Evolutionary conservation across 805 yeast genomes (phyloP), one percentile per base, ranked within the genome.

Genomic region (Candida adriatica): DNA sequence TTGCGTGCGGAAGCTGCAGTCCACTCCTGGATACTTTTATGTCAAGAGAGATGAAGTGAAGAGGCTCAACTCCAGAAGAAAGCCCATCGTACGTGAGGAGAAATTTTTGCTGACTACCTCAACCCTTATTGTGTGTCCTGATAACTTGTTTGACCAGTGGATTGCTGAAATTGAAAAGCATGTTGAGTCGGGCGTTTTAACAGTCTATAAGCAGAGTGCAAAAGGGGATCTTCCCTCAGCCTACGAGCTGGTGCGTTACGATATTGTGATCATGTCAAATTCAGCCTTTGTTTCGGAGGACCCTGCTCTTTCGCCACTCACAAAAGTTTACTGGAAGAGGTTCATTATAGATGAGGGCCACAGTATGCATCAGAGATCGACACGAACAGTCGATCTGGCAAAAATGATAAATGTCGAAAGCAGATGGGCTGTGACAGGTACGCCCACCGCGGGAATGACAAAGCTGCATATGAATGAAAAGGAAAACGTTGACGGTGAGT

Each of bases 271-370:
- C 13, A 55, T 78, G 27, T 60, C 82, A 0, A 53, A 58, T 10
- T 61, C 71, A 0, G 55, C 65, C 6, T 66, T 76, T 43, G 56
- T 74, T 0, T 52, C 49, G 17, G 71, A 70, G 31, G 37, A 42
- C 2, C 38, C 45, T 3, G 53, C 56, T 4, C 62, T 63, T 4
- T 55, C 66, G 2, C 38, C 29, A 2, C 46, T 79, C 8, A 49
- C 55, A 22, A 44, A 51, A 9, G 51, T 78, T 1, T 73, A 67
- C 41, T 79, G 87, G 86, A 79, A 79, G 46, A 48, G 87, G 15
- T 55, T 79, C 18, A 75, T 80, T 13, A 72, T 80, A n/a, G 88
- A 79, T 50, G 88, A 79, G 51, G 87, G 87, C 0, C 87, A 79
- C 49, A 66, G 76, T 17, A 66, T 79, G 70, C 66, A 62, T 37